Evolutionary conservation across 2,329 filamentous ascomycete genomes (phyloP), one percentile per base, ranked within the genome.

Genomic region (Neopestalotiopsis clavispora): DNA sequence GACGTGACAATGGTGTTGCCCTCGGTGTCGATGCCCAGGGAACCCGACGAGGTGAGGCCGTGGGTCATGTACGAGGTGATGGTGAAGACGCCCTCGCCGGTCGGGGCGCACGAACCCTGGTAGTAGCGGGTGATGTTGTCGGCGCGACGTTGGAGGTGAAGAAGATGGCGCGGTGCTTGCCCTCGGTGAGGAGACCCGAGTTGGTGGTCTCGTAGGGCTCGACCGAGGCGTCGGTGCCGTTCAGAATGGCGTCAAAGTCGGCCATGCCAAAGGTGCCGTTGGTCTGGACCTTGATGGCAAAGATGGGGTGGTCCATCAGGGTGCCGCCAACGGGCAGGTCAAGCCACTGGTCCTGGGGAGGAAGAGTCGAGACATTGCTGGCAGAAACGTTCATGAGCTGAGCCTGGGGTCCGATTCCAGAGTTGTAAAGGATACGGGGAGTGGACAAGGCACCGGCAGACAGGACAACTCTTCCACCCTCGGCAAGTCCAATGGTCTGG

Each of bases 261-360:
- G 30, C 28, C 14, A 57, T 45, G n/a, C 45, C 42, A 23, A 23
- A 66, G 23, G 45, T 66, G 2, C 45, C 64, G 52, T 75, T 79
- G 65, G 75, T 76, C 20, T 76, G 68, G 67, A 80, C 73, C n/a
- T 75, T 68, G 65, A 80, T 72, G 34, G 74, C 70, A 42, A 73
- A 75, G 61, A 76, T 71, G 23, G 71, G 67, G 67, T 74, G 73
- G 69, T 74, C 72, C 71, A 69, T 66, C 62, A 74, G 65, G 69
- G 67, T 69, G 67, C 68, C 5, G 63, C 73, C 73, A 40, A 74
- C 73, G 52, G 75, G 75, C 1, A 76, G 71, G 34, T 75, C 71
- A 65, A 76, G 73, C 75, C 75, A 75, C 38, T 75, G 70, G 13
- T 70, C 68, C 68, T 71, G 66, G 10, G 72, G 68, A 10, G 75